Base-by-base conservation (phyloP, 805 yeast genomes). In the Nakazawaea siamensis region DNA sequence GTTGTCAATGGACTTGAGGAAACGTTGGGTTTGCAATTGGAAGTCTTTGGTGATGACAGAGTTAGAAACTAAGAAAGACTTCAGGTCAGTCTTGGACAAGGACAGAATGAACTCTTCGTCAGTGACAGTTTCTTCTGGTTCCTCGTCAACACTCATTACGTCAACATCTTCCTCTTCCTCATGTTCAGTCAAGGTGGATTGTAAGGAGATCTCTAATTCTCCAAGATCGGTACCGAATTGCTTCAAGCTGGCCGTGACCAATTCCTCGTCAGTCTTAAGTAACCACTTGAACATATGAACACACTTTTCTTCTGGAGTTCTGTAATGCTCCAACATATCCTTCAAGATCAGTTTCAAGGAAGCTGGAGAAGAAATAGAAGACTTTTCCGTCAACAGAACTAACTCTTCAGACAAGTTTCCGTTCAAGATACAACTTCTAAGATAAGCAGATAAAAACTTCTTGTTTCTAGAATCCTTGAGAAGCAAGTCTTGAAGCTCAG, bases 121-220 rank as follows among this genome's bases (percentile, higher is more conserved):
- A 17, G 52, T 41, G 29, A 54, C 56, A 55, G 39, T 25, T 4
- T 44, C 49, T 15, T 47, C 46, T 18, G 41, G 31, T 18, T 40
- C 59, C 16, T 61, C 50, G 21, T 51, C 60, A 9, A 58, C 46
- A 20, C 23, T 10, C 23, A 4, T 33, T 13, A 14, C 35, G 37
- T 9, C 43, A 7, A 37, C 39, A 13, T 34, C 36, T 2, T 43
- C 45, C n/a, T n/a, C n/a, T n/a, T n/a, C n/a, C n/a, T n/a, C n/a
- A n/a, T n/a, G n/a, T 8, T 44, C 49, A 18, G 56, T 46, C 34
- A 86, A 56, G 1, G 88, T 76, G 1, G 80, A 68, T 57, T 84
- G 82, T 30, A 85, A 58, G 35, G 69, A 66, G 65, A 86, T 70
- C 59, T 80, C 88, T 19, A 79, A 58, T 4, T 62, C 44, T 19